Conservation (phyloP, 2,329 filamentous ascomycete genomes). For the Ophiostoma himal-ulmi region DNA sequence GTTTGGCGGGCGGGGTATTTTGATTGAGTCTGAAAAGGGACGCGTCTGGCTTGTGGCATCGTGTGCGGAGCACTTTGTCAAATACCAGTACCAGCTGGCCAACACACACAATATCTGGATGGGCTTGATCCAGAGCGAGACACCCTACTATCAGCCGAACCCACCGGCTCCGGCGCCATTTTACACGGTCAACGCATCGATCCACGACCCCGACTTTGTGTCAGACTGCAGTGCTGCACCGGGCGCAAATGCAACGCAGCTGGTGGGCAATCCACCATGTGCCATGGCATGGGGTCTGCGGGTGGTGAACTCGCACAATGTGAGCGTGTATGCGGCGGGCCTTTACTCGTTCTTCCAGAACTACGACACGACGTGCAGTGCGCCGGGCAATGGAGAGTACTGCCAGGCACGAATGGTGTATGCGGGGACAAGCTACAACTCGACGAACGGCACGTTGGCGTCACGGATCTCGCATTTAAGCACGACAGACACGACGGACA, state of each 20-base stretch:
- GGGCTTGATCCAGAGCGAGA: conserved; percentile 60
- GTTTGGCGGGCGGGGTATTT: conserved; percentile 33
- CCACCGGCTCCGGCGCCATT: conserved; percentile 52
- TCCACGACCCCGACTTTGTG: conserved; percentile 46
- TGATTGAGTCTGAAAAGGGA: conserved; percentile 37
- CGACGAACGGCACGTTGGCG: conserved; percentile 7
- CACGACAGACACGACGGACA: neutral
- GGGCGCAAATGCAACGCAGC: neutral
- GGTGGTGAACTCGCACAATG: conserved; percentile 46
- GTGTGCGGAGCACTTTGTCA: conserved; percentile 53
- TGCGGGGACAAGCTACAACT: conserved; percentile 30
- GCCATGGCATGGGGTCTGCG: conserved; percentile 59
- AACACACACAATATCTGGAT: conserved; percentile 53
- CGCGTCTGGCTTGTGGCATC: conserved; percentile 55
- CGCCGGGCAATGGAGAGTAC: conserved; percentile 34
- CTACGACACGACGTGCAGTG: conserved; percentile 43
- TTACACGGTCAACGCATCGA: conserved; percentile 32
- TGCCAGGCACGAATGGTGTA: conserved; percentile 40
- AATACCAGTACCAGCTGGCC: conserved; percentile 59
- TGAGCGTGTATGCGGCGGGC: conserved; percentile 54
- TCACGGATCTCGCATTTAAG: neutral
- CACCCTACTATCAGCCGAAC: conserved; percentile 60
- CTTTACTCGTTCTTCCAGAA: conserved; percentile 57
- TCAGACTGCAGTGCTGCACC: conserved; percentile 34
- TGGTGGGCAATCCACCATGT: conserved; percentile 36